phyloP scores from a whole-genome alignment of 352 stramenopile genomes.

The Lagenidium giganteum region DNA sequence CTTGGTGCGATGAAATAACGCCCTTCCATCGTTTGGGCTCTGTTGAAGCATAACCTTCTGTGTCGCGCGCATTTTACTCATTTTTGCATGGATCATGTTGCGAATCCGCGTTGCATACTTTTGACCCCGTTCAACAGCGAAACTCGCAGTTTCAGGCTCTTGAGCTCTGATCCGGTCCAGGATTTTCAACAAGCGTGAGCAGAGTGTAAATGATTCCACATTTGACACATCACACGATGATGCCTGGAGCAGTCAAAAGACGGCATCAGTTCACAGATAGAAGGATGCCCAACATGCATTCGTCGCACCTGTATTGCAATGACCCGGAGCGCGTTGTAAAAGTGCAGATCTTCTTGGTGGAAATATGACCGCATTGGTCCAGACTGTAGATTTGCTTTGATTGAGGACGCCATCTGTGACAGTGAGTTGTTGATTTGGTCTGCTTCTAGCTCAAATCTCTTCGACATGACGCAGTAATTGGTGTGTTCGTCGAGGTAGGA shows the following conservation, averaged over 20 bases:
- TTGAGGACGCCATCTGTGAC: constrained; percentile 41
- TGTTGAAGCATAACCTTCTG: constrained; percentile 80
- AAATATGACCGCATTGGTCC: constrained; percentile 36
- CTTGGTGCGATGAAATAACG: constrained; percentile 69
- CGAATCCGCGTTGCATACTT: constrained; percentile 60
- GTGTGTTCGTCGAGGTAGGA: constrained; percentile 66
- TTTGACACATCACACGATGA: constrained; percentile 68
- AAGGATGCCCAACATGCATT: neutral
- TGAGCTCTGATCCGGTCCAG: constrained; percentile 63
- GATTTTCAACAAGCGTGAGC: constrained; percentile 73
- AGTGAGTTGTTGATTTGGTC: constrained; percentile 74
- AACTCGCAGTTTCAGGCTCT: constrained; percentile 37
- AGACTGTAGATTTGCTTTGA: constrained; percentile 45
- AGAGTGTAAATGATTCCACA: constrained; percentile 74
- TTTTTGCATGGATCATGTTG: constrained; percentile 81
- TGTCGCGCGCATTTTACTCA: constrained; percentile 81
- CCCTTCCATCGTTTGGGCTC: constrained; percentile 27
- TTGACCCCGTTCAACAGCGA: constrained; percentile 35
- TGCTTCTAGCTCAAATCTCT: constrained; percentile 65
- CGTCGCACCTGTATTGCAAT: constrained; percentile 47
- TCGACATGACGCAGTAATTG: constrained; percentile 77
- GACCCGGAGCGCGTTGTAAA: constrained; percentile 64
- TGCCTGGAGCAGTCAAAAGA: too few species aligned
- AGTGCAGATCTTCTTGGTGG: constrained; percentile 51
- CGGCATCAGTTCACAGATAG: too few species aligned